Conservation (phyloP, 192 early-diverging fungal genomes). For the Coemansia sp. region DNA sequence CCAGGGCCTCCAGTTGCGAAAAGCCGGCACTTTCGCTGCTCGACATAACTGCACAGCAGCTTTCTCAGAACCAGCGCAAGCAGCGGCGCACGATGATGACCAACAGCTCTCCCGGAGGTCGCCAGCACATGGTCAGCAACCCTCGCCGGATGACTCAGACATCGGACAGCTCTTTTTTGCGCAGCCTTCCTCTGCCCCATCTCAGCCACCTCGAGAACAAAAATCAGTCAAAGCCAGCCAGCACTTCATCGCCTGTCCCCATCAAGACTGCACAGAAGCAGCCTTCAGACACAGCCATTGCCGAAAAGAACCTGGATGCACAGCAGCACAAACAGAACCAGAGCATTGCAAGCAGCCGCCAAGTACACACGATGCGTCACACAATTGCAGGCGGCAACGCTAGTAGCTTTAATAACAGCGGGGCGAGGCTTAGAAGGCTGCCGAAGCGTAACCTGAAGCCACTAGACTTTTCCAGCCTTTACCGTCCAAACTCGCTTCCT, state of each 20-base stretch:
- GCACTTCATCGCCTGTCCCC: background rate
- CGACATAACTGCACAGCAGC: conserved; percentile 43
- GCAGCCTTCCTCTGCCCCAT: conserved; percentile 17
- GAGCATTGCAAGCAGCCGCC: no score
- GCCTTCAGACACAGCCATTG: background rate
- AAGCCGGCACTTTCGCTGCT: conserved; percentile 43
- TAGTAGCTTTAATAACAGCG: conserved; percentile 6
- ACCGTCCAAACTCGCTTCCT: conserved; percentile 20
- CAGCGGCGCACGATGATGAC: conserved; percentile 41
- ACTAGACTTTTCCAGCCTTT: conserved; percentile 50
- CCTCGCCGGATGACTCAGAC: conserved; percentile 30
- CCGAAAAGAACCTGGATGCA: background rate
- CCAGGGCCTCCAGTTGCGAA: conserved; percentile 11
- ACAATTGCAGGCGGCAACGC: conserved; percentile 11
- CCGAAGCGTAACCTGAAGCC: conserved; percentile 57
- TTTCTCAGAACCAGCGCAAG: conserved; percentile 49
- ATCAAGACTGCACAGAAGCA: background rate
- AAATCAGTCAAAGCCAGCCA: conserved; percentile 10
- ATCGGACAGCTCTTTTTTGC: conserved; percentile 23
- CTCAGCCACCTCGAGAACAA: conserved; percentile 12
- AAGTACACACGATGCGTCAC: conserved; percentile 15
- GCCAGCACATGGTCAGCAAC: conserved; percentile 31
- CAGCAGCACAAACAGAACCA: background rate
- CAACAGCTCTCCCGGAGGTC: conserved; percentile 46
- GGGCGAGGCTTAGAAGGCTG: conserved; percentile 44